These are phyloP conservation scores for Alnus rubra DNA, from an alignment of 306 rosid species.

Conservation along the genomic window DNA sequence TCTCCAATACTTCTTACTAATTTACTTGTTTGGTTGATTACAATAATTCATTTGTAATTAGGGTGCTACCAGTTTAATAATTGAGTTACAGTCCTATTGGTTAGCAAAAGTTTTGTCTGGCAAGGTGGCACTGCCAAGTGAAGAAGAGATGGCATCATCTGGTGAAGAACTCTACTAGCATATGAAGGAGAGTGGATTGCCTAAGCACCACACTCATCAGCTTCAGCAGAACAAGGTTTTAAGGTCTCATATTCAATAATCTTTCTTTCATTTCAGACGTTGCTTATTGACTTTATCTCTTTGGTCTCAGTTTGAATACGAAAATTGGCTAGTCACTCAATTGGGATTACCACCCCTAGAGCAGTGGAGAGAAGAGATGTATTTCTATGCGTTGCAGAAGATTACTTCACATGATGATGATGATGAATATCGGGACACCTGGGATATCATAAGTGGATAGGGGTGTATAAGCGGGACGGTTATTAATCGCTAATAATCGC, in stretches of 20 bases:
- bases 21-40: not conserved
- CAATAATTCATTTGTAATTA: not conserved
- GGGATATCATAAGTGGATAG: not conserved
- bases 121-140: not conserved
- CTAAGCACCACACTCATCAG: conserved; percentile 3
- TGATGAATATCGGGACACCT: not conserved
- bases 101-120: not conserved
- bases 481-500: no score
- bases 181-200: not conserved
- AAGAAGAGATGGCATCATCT: not conserved
- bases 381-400: not conserved
- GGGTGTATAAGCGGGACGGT: no score
- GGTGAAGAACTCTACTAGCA: not conserved
- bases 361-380: not conserved
- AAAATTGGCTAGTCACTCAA: not conserved
- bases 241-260: not conserved
- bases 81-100: conserved; percentile 1
- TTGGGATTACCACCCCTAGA: not conserved
- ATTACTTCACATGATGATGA: not conserved
- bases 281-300: not conserved
- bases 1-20: not conserved
- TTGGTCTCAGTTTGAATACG: not conserved
- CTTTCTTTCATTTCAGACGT: not conserved
- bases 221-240: conserved; percentile 3
- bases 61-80: not conserved